Evolutionary conservation across 257 asterid species (phyloP).

Genomic region (Scutellaria baicalensis): DNA sequence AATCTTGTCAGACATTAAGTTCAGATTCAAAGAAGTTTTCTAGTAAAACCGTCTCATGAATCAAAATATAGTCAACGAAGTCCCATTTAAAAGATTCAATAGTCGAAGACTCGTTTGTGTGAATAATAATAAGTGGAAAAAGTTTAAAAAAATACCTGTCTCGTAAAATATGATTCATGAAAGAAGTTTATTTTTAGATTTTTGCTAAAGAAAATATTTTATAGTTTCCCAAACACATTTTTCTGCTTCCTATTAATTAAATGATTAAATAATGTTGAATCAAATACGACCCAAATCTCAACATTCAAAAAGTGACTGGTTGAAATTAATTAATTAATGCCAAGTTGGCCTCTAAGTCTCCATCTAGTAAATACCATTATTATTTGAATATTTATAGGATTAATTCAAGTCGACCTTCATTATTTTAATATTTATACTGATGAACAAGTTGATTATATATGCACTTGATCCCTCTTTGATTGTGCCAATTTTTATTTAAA

Average conservation of each 20-base stretch:
- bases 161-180: too few relatives aligned
- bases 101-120: too few relatives aligned
- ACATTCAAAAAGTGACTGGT: slow-evolving; percentile 18
- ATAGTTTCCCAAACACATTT: not conserved
- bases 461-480: not conserved
- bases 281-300: slow-evolving; percentile 21
- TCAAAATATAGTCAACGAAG: too few relatives aligned
- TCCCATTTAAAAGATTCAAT: too few relatives aligned
- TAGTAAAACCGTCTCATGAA: too few relatives aligned
- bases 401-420: not conserved
- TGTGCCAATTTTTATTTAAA: not conserved
- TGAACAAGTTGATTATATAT: not conserved
- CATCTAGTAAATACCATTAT: slow-evolving; percentile 14
- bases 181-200: too few relatives aligned
- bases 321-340: not conserved
- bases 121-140: too few relatives aligned
- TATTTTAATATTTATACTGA: not conserved
- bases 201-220: not conserved
- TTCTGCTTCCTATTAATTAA: not conserved
- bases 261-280: not conserved
- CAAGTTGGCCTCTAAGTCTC: slow-evolving; percentile 47
- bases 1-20: not conserved
- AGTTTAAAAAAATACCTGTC: too few relatives aligned
- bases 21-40: too few relatives aligned
- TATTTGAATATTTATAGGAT: not conserved